Evolutionary conservation across 2,329 filamentous ascomycete species (phyloP).

Genomic region (Nigrospora oryzae): DNA sequence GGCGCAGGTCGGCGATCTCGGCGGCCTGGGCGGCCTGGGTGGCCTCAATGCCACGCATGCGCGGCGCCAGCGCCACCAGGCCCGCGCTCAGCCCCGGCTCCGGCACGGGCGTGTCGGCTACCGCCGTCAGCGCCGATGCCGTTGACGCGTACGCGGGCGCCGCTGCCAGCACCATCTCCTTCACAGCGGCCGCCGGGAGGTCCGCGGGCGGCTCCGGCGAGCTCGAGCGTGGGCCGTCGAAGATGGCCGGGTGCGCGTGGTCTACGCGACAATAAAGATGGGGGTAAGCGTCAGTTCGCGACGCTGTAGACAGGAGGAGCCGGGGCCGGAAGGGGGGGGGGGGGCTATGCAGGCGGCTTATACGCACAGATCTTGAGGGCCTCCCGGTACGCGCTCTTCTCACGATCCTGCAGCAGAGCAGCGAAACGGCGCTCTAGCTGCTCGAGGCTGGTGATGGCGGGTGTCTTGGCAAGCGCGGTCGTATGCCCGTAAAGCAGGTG

Average conservation of each 20-base stretch:
- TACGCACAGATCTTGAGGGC: slow-evolving; percentile 51
- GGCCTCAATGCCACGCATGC: slow-evolving; percentile 52
- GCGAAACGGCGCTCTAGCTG: slow-evolving; percentile 47
- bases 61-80: slow-evolving; percentile 49
- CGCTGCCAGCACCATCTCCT: slow-evolving; percentile 46
- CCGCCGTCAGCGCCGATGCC: slow-evolving; percentile 48
- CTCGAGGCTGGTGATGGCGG: slow-evolving; percentile 35
- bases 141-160: slow-evolving; percentile 47
- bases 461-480: slow-evolving; percentile 22
- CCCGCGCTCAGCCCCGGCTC: slow-evolving; percentile 44
- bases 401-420: slow-evolving; percentile 31
- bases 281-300: too few species aligned
- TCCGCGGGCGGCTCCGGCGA: slow-evolving; percentile 38
- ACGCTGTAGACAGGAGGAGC: background rate
- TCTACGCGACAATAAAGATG: slow-evolving; percentile 25
- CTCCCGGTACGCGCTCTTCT: slow-evolving; percentile 47
- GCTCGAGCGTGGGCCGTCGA: slow-evolving; percentile 35
- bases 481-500: slow-evolving; percentile 46
- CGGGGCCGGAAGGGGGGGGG: background rate
- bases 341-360: background rate
- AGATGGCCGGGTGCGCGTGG: slow-evolving; percentile 44
- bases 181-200: slow-evolving; percentile 41
- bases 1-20: slow-evolving; percentile 56
- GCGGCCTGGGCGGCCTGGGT: slow-evolving; percentile 53
- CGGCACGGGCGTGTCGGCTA: slow-evolving; percentile 47